phyloP scores from a whole-genome alignment of 257 asterid genomes.

The Fraxinus excelsior region DNA sequence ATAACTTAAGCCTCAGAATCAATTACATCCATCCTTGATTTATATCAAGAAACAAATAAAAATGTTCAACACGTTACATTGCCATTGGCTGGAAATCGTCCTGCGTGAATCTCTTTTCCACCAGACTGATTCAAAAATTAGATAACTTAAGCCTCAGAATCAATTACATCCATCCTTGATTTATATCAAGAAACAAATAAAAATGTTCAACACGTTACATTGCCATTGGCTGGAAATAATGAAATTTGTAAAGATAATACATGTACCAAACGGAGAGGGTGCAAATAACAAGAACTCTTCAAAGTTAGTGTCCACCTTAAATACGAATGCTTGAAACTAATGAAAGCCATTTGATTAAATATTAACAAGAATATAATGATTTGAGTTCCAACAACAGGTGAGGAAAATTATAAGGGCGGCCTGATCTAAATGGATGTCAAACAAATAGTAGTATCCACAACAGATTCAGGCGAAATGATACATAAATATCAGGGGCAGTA shows the following conservation, averaged over 20 bases:
- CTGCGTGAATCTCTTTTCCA: conserved; percentile 4
- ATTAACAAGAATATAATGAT: neutral
- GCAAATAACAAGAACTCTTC: conserved; percentile 8
- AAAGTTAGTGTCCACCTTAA: neutral
- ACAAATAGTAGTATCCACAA: neutral
- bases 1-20: conserved; percentile 19
- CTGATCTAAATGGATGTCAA: conserved; percentile 11
- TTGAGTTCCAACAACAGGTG: conserved; percentile 3
- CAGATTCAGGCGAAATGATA: conserved; percentile 17
- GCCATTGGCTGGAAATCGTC: conserved; percentile 24
- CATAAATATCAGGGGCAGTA: conserved; percentile 23
- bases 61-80: conserved; percentile 21
- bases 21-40: conserved; percentile 19
- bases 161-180: conserved; percentile 20
- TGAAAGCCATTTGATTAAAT: conserved; percentile 6
- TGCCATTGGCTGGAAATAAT: conserved; percentile 25
- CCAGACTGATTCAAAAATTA: conserved; percentile 32
- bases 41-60: conserved; percentile 10
- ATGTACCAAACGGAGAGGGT: conserved; percentile 4
- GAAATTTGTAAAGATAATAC: conserved; percentile 13
- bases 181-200: conserved; percentile 9
- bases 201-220: conserved; percentile 18
- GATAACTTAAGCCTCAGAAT: conserved; percentile 18
- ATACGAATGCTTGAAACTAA: conserved; percentile 15
- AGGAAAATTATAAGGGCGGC: conserved; percentile 3